These are phyloP conservation scores for Epichloe sibirici DNA, from an alignment of 2,329 filamentous ascomycete species.

Conservation along the genomic window DNA sequence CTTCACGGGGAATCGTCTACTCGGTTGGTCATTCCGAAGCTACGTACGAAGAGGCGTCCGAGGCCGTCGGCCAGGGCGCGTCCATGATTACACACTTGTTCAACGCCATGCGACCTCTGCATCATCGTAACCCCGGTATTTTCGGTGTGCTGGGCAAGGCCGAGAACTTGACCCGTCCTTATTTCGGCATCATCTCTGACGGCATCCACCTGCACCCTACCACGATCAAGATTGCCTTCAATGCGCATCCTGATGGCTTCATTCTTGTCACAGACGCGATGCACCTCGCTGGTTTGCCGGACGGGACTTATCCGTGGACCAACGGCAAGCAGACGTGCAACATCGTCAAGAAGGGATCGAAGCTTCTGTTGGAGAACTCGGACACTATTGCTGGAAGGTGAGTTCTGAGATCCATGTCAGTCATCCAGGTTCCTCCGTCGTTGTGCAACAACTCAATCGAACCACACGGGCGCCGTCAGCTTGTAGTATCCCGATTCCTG, in stretches of 20 bases:
- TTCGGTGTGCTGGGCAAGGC: slow-evolving; percentile 71
- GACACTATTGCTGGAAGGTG: slow-evolving; percentile 66
- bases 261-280: slow-evolving; percentile 90
- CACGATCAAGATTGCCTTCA: slow-evolving; percentile 79
- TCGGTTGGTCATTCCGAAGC: slow-evolving; percentile 81
- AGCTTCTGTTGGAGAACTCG: slow-evolving; percentile 65
- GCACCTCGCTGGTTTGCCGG: slow-evolving; percentile 71
- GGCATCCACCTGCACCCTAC: slow-evolving; percentile 85
- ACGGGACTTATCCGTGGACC: slow-evolving; percentile 77
- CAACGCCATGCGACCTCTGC: slow-evolving; percentile 84
- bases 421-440: neutral
- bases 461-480: neutral
- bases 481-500: neutral
- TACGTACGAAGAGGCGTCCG: slow-evolving; percentile 68
- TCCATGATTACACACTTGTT: slow-evolving; percentile 90
- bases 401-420: slow-evolving; percentile 29
- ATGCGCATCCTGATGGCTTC: slow-evolving; percentile 71
- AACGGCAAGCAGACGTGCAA: slow-evolving; percentile 50
- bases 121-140: slow-evolving; percentile 83
- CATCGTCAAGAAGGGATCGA: slow-evolving; percentile 58
- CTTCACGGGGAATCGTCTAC: slow-evolving; percentile 55
- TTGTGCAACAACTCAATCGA: neutral
- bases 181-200: slow-evolving; percentile 81
- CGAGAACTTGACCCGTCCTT: slow-evolving; percentile 50
- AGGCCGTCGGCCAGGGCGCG: slow-evolving; percentile 60